Conservation (phyloP, 768 basidiomycete genomes). For the Psilocybe subaeruginosa region DNA sequence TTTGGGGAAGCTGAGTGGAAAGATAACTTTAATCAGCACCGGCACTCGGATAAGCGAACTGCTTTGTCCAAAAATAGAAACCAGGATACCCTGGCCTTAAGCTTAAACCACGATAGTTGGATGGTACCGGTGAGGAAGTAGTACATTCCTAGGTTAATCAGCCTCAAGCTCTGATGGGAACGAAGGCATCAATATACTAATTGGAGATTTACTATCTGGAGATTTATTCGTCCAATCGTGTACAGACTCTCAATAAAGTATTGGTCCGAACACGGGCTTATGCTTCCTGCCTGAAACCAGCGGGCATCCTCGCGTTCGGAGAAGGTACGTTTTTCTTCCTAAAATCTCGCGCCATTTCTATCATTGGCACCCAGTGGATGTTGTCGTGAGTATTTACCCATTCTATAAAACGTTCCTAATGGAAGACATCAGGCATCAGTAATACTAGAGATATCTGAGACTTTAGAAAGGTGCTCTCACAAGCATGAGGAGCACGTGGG, state of each 20-base stretch:
- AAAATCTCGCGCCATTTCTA: slow-evolving; percentile 68
- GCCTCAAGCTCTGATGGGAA: too few species aligned
- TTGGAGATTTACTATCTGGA: too few species aligned
- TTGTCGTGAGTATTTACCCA: slow-evolving; percentile 73
- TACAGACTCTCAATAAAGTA: too few species aligned
- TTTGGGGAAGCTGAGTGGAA: neutral
- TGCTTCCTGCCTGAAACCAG: slow-evolving; percentile 32
- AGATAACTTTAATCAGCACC: neutral
- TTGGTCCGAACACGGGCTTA: neutral
- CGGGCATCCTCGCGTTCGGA: slow-evolving; percentile 58
- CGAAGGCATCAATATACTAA: too few species aligned
- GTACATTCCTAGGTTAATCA: too few species aligned
- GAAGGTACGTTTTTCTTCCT: slow-evolving; percentile 52
- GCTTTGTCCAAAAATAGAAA: neutral
- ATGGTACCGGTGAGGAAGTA: too few species aligned
- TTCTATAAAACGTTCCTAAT: slow-evolving; percentile 71
- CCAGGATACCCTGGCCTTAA: neutral
- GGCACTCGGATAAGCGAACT: neutral
- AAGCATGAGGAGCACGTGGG: slow-evolving; percentile 77
- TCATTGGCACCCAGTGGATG: slow-evolving; percentile 73
- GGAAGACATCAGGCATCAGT: neutral
- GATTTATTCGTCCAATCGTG: too few species aligned
- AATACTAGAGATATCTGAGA: neutral
- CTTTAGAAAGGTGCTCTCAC: slow-evolving; percentile 30
- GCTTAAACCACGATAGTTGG: neutral